Evolutionary conservation across 2,329 filamentous ascomycete species (phyloP).

Genomic region (Pseudocercospora crystallina): DNA sequence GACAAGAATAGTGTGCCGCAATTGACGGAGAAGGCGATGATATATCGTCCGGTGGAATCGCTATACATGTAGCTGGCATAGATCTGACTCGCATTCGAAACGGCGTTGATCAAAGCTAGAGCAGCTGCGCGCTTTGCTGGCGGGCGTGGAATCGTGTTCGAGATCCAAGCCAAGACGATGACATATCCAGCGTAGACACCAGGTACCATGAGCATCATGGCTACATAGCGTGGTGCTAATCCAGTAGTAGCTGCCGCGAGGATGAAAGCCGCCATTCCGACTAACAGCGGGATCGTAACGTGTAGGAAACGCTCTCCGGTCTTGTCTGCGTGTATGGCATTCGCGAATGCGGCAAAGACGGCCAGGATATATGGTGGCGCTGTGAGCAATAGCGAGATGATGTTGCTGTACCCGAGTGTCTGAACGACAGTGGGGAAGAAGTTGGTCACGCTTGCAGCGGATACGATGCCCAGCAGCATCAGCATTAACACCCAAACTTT

Average conservation of each 20-base stretch:
- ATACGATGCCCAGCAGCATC: slow-evolving; percentile 39
- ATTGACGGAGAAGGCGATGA: slow-evolving; percentile 36
- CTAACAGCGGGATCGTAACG: slow-evolving; percentile 32
- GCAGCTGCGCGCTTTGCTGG: slow-evolving; percentile 72
- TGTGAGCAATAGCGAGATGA: slow-evolving; percentile 35
- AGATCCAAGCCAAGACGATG: slow-evolving; percentile 72
- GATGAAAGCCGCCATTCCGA: slow-evolving; percentile 35
- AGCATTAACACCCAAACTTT: slow-evolving; percentile 39
- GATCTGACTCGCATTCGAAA: slow-evolving; percentile 65
- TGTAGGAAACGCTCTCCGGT: slow-evolving; percentile 44
- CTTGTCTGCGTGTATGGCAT: slow-evolving; percentile 41
- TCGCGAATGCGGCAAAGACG: slow-evolving; percentile 35
- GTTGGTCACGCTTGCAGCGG: slow-evolving; percentile 34
- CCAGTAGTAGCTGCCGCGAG: slow-evolving; percentile 31
- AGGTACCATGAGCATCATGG: slow-evolving; percentile 43
- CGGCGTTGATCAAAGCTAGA: slow-evolving; percentile 72
- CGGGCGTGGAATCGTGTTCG: slow-evolving; percentile 71
- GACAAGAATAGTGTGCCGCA: slow-evolving; percentile 64
- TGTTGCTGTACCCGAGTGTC: slow-evolving; percentile 36
- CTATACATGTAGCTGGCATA: slow-evolving; percentile 49
- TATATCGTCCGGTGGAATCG: slow-evolving; percentile 27
- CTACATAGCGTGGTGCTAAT: slow-evolving; percentile 34
- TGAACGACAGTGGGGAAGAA: slow-evolving; percentile 35
- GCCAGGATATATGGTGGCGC: slow-evolving; percentile 39
- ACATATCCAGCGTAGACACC: slow-evolving; percentile 63